phyloP scores from a whole-genome alignment of 1,139 yeast genomes.

The Magnusiomyces sp. region DNA sequence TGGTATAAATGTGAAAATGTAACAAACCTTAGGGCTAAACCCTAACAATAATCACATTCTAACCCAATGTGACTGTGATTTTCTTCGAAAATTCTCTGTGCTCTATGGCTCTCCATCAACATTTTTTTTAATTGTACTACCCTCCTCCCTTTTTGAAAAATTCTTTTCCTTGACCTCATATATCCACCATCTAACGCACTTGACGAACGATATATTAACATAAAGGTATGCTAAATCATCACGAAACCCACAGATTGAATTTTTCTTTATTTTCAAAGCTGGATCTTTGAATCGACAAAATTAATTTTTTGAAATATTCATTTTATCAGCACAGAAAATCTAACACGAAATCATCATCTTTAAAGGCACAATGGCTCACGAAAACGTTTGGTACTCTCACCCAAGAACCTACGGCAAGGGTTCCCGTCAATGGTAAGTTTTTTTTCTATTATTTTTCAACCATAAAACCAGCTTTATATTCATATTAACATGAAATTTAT shows the following conservation, averaged over 20 bases:
- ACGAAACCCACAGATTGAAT: not conserved
- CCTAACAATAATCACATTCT: too few species aligned
- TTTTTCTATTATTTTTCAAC: not conserved
- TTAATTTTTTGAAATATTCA: too few species aligned
- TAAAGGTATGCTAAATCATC: not conserved
- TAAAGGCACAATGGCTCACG: slow-evolving; percentile 86
- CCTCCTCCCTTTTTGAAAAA: too few species aligned
- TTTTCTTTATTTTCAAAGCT: not conserved
- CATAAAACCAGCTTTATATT: not conserved
- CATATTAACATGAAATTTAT: slow-evolving; percentile 3
- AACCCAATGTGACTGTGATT: too few species aligned
- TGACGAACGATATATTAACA: too few species aligned
- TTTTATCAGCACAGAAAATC: too few species aligned
- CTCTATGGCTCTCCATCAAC: too few species aligned
- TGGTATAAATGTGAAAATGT: not conserved
- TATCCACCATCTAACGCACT: too few species aligned
- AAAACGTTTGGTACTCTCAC: slow-evolving; percentile 99
- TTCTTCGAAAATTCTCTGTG: too few species aligned
- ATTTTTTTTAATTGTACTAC: too few species aligned
- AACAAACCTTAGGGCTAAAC: too few species aligned
- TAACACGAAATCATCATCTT: not conserved
- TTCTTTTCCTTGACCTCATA: too few species aligned
- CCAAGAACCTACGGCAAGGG: slow-evolving; percentile 99
- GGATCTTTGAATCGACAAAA: not conserved
- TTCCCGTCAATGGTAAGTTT: slow-evolving; percentile 79